Base-by-base conservation (phyloP, 352 stramenopile species). In the Pythium sukuiense region DNA sequence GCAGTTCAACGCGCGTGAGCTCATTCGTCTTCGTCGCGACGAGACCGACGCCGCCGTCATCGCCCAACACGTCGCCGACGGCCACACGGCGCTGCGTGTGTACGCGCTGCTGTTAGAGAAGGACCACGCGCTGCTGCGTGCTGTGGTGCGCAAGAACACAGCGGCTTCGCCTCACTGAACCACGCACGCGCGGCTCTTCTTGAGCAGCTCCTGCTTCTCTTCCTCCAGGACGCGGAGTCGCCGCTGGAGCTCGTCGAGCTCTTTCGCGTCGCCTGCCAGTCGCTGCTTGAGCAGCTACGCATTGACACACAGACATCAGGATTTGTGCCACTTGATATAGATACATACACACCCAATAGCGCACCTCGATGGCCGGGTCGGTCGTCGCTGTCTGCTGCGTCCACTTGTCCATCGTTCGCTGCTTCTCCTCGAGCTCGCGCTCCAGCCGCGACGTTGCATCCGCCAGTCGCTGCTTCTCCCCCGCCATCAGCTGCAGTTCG, bases 1-100 rank as follows among this genome's bases (percentile, higher is more conserved):
- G 39, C 69, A 76, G 46, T 93, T 79, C 65, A 95, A 95, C 61
- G 83, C 83, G 65, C 73, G 77, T 29, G 86, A 93, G 67, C 64
- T 92, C 52, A 77, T 91, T 55, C 75, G 72, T 12, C 68, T 95
- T 60, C 80, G 83, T 53, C 77, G 76, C 41, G 61, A 72, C 48
- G 84, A 95, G 65, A 55, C 48, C 29, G 82, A 77, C 65, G 58
- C 67, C 8, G 49, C 48, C 30, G 76, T 69, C 39, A 73, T 90
- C 61, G 69, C 72, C 27, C 68, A 59, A 50, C 71, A 83, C 55
- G 55, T 93, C 32, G 55, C 48, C 11, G 78, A 95, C 39, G 86
- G 84, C 11, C 63, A 77, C 56, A 73, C 81, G 46, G 80, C 77
- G n/a, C 67, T 93, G 63, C 55, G 63, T 30, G 83, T 93, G 55